These are phyloP conservation scores for Kodamaea leandrae DNA, from an alignment of 805 yeast genomes.

Conservation along the genomic window DNA sequence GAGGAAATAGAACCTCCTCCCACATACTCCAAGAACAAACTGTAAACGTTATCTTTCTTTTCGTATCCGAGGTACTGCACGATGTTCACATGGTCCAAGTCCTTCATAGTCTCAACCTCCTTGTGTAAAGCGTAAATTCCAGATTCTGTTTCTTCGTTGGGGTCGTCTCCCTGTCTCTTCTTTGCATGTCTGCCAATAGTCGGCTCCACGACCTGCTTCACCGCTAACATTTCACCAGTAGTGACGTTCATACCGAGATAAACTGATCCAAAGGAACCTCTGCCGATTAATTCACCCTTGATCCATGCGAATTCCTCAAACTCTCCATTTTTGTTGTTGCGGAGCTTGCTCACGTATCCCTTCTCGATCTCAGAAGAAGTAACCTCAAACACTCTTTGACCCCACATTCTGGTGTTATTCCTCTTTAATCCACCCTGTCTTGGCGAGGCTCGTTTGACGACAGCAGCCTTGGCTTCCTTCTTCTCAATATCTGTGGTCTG, in stretches of 20 bases:
- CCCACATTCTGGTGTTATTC: conserved; percentile 94
- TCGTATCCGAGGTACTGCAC: conserved; percentile 97
- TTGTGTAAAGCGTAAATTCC: conserved; percentile 80
- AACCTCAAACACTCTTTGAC: conserved; percentile 86
- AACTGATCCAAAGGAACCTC: conserved; percentile 95
- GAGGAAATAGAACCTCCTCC: conserved; percentile 97
- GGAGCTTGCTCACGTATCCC: conserved; percentile 64
- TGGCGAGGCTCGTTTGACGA: not conserved
- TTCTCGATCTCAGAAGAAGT: conserved; percentile 65
- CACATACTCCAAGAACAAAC: conserved; percentile 89
- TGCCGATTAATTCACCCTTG: conserved; percentile 93
- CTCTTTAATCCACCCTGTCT: conserved; percentile 50
- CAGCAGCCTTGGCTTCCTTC: not conserved
- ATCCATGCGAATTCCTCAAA: conserved; percentile 94
- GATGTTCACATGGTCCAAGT: conserved; percentile 88
- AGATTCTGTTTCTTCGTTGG: conserved; percentile 33
- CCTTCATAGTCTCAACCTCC: conserved; percentile 92
- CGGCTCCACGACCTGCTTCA: conserved; percentile 80
- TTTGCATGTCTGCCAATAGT: conserved; percentile 3
- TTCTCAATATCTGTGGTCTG: conserved; percentile 11
- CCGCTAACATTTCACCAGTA: conserved; percentile 98
- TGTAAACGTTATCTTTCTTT: conserved; percentile 66
- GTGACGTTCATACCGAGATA: conserved; percentile 90
- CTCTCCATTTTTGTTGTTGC: conserved; percentile 59
- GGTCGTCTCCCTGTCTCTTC: conserved; percentile 3